Evolutionary conservation across 202 grass and related monocot species (phyloP), one percentile per base, ranked within the genome.

Genomic region (Hordeum pubiflorum): DNA sequence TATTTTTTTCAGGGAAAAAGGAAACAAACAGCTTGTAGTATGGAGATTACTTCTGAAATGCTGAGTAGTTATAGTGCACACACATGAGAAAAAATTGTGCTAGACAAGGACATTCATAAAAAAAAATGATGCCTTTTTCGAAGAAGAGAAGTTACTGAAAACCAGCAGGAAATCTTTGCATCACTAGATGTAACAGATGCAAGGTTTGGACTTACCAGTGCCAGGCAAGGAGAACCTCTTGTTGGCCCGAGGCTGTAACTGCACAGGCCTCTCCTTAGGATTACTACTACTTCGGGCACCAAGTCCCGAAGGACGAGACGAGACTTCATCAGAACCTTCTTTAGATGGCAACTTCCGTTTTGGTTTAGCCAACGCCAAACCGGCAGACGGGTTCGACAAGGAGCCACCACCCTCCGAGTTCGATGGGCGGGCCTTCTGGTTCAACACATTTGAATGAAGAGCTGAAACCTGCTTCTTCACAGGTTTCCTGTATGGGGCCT

Each of bases 201-300:
- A 63, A 65, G 20, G 61, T 69, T 11, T 23, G 14, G 10, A 79
- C 85, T 75, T 80, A 97, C 89, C 87, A 67, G 43, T 91, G 46
- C 18, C 69, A 68, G 95, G 90, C 20, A 94, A 76, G 69, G 95
- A 93, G 50, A 88, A 86, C 85, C 92, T 88, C 87, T 89, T 97
- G 12, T 91, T 84, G 71, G 61, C 86, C 43, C 84, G 86, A 46
- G 69, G 67, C 41, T 88, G 82, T 33, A 88, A 58, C 58, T 85
- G 79, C 24, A 63, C 73, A 36, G 52, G 76, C 73, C 92, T 91
- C 80, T 91, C 94, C 77, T 83, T 94, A 29, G 92, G 92, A 74
- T 91, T 97, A 79, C 92, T 94, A 26, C 75, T 66, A 17, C 90
- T 89, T 6, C 88, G 73, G 41, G 38, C 23, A 71, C 88, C 84